Conservation (phyloP, 768 basidiomycete species). For the Trametes maxima region DNA sequence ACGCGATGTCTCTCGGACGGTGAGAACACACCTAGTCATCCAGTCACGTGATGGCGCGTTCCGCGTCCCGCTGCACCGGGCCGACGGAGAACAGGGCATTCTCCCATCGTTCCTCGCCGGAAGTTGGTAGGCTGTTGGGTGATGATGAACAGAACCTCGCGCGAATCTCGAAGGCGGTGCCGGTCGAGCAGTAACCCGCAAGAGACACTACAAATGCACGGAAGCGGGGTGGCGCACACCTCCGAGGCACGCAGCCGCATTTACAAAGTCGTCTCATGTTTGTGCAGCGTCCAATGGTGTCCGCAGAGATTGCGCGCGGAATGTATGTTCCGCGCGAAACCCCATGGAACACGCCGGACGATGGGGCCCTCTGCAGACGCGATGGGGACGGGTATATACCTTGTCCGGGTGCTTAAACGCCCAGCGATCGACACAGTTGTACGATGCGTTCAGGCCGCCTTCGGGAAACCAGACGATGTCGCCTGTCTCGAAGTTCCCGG, state of each 20-base stretch:
- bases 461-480: constrained; percentile 98
- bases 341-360: background rate
- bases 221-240: background rate
- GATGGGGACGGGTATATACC: constrained; percentile 37
- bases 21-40: background rate
- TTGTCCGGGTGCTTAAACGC: constrained; percentile 87
- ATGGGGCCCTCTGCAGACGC: background rate
- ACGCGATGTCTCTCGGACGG: too few relatives aligned
- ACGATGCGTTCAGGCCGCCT: constrained; percentile 87
- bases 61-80: too few relatives aligned
- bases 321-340: constrained; percentile 6
- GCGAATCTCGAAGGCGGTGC: too few relatives aligned
- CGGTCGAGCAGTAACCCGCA: too few relatives aligned
- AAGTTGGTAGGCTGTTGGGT: too few relatives aligned
- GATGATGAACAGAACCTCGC: too few relatives aligned
- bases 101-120: too few relatives aligned
- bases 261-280: background rate
- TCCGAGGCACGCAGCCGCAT: background rate
- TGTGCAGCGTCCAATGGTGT: background rate
- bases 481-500: constrained; percentile 81
- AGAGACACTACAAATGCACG: too few relatives aligned
- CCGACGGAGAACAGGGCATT: too few relatives aligned
- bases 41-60: too few relatives aligned
- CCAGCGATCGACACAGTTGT: constrained; percentile 98
- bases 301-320: constrained; percentile 1